Conservation (phyloP, 345 rosid genomes). For the Capsella bursapastoris region DNA sequence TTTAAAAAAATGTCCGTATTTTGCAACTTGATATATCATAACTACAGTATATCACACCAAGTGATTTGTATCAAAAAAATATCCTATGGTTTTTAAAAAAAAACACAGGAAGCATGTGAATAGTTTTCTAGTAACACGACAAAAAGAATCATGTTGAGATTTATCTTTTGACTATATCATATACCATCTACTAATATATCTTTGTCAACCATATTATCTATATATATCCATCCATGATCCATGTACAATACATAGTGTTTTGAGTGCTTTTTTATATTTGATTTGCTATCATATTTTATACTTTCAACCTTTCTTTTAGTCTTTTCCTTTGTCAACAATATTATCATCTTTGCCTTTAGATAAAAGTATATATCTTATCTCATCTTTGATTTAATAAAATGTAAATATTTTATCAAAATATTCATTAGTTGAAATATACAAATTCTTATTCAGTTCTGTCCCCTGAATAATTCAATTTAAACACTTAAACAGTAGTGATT, state of each 20-base stretch:
- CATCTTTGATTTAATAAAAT: too few species aligned
- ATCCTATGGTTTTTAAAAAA: neutral
- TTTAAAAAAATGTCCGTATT: neutral
- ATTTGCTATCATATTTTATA: constrained; percentile 7
- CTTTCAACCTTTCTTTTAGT: constrained; percentile 9
- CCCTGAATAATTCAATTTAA: neutral
- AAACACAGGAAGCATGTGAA: constrained; percentile 11
- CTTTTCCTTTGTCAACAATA: neutral
- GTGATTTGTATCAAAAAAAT: neutral
- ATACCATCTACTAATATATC: neutral
- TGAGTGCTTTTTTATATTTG: constrained; percentile 3
- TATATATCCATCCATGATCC: neutral
- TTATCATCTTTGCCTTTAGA: constrained; percentile 7
- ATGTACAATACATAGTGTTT: neutral
- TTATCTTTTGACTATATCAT: constrained; percentile 31
- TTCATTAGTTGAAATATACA: neutral
- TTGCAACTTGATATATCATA: neutral
- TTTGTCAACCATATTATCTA: constrained; percentile 31
- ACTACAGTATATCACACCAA: neutral
- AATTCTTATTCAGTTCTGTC: neutral
- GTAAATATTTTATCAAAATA: neutral
- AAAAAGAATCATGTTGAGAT: constrained; percentile 12
- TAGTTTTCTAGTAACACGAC: constrained; percentile 17
- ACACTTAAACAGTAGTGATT: neutral
- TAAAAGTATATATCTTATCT: too few species aligned